Evolutionary conservation across 768 basidiomycete species (phyloP).

Genomic region (Multifurca ochricompacta): DNA sequence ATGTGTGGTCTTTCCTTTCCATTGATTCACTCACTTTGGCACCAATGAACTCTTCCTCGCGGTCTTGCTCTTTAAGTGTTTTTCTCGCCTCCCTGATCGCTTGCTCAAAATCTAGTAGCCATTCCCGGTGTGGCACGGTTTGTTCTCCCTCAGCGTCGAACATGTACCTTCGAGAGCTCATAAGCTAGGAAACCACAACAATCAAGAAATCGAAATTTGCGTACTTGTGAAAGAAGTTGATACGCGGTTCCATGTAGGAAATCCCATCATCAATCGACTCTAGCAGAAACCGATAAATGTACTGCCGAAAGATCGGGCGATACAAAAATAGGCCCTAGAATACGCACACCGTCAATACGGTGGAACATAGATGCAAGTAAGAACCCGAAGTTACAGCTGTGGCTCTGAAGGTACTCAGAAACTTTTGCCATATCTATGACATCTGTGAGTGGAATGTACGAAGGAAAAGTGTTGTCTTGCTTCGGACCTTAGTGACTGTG

Average conservation of each 20-base stretch:
- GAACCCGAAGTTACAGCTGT: slow-evolving; percentile 35
- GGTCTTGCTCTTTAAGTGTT: slow-evolving; percentile 42
- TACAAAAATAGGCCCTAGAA: slow-evolving; percentile 35
- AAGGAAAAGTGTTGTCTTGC: background rate
- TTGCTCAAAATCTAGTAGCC: slow-evolving; percentile 46
- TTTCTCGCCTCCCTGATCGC: slow-evolving; percentile 46
- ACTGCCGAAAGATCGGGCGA: slow-evolving; percentile 50
- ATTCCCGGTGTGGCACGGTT: slow-evolving; percentile 51
- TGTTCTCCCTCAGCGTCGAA: slow-evolving; percentile 47
- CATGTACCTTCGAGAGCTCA: too few species aligned
- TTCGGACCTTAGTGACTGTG: slow-evolving; percentile 50
- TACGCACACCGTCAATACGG: background rate
- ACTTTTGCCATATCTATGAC: slow-evolving; percentile 69
- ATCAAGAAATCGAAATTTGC: too few species aligned
- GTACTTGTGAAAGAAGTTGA: slow-evolving; percentile 58
- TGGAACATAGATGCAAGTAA: background rate
- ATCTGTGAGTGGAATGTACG: background rate
- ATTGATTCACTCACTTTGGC: slow-evolving; percentile 40
- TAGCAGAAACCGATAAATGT: slow-evolving; percentile 54
- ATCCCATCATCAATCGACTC: slow-evolving; percentile 64
- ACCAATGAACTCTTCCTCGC: slow-evolving; percentile 56
- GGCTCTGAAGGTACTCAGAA: slow-evolving; percentile 45
- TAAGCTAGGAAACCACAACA: too few species aligned
- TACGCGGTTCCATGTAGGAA: slow-evolving; percentile 59
- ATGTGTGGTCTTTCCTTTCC: background rate